Conservation (phyloP, 768 basidiomycete genomes). For the Coprinopsis sp. region DNA sequence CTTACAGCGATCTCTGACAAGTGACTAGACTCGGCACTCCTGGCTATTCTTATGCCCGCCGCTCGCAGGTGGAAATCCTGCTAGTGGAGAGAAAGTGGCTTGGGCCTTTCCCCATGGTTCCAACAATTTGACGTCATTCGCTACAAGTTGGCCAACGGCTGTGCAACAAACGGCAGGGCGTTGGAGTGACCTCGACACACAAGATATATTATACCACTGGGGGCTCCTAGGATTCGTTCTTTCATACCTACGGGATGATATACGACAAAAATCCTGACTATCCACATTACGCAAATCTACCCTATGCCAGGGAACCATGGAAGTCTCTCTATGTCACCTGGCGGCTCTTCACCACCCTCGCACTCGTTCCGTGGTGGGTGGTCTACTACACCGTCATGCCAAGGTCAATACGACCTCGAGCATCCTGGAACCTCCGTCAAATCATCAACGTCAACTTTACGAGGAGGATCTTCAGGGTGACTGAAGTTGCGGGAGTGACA, state of each 20-base stretch:
- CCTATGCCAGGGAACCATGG: constrained; percentile 40
- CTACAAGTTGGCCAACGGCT: too few species aligned
- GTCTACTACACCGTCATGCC: constrained; percentile 41
- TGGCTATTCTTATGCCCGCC: too few species aligned
- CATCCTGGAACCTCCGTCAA: constrained; percentile 47
- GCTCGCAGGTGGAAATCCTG: too few species aligned
- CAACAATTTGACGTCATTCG: too few species aligned
- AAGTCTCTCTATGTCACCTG: constrained; percentile 45
- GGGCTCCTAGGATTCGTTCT: too few species aligned
- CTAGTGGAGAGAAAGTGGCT: too few species aligned
- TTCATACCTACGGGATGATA: constrained; percentile 13
- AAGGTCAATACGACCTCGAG: constrained; percentile 39
- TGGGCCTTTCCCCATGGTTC: too few species aligned
- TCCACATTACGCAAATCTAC: constrained; percentile 39
- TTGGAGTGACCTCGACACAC: too few species aligned
- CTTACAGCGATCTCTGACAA: too few species aligned
- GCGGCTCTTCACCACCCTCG: constrained; percentile 43
- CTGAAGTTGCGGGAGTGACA: constrained; percentile 53
- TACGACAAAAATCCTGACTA: constrained; percentile 32
- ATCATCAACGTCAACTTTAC: constrained; percentile 49
- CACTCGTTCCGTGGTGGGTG: constrained; percentile 43
- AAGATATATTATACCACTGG: too few species aligned
- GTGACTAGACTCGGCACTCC: too few species aligned
- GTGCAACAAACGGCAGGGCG: too few species aligned
- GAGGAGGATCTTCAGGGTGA: constrained; percentile 47